Conservation (phyloP, 169 alveolate genomes). For the Plasmodium chabaudi region DNA sequence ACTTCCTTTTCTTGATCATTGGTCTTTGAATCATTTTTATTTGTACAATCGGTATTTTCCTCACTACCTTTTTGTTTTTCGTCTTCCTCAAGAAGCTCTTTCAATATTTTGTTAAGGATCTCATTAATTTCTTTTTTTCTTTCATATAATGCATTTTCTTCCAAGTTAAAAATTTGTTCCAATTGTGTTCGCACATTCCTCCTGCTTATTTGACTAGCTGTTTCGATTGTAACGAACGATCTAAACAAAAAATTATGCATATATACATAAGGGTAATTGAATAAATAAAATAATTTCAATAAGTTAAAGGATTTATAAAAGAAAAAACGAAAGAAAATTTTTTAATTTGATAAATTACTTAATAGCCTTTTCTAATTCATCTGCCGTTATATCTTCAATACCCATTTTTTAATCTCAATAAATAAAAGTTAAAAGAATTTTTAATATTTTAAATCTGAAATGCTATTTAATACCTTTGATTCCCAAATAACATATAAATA, state of each 20-base stretch:
- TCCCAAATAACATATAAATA: too few relatives aligned
- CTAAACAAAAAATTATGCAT: conserved; percentile 13
- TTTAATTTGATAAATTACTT: conserved; percentile 52
- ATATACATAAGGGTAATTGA: neutral
- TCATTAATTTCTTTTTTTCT: conserved; percentile 76
- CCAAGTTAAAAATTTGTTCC: conserved; percentile 72
- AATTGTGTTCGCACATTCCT: conserved; percentile 65
- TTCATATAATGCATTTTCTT: conserved; percentile 56
- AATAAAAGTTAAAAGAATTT: conserved; percentile 3
- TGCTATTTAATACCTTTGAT: neutral
- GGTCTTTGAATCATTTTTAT: conserved; percentile 13
- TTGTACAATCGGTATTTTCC: conserved; percentile 2
- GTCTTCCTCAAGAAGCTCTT: conserved; percentile 64
- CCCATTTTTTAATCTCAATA: conserved; percentile 39
- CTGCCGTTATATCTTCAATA: conserved; percentile 65
- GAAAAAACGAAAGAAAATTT: conserved; percentile 16
- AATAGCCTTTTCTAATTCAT: conserved; percentile 65
- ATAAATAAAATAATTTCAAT: neutral
- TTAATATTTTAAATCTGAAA: too few relatives aligned
- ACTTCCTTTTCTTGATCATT: conserved; percentile 20
- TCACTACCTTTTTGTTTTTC: conserved; percentile 30
- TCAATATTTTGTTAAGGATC: conserved; percentile 47
- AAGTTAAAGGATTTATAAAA: neutral
- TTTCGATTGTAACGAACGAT: conserved; percentile 68
- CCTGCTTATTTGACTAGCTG: conserved; percentile 71